Base-by-base conservation (phyloP, 1,284 basidiomycete species). In the Polyporus tsugae region DNA sequence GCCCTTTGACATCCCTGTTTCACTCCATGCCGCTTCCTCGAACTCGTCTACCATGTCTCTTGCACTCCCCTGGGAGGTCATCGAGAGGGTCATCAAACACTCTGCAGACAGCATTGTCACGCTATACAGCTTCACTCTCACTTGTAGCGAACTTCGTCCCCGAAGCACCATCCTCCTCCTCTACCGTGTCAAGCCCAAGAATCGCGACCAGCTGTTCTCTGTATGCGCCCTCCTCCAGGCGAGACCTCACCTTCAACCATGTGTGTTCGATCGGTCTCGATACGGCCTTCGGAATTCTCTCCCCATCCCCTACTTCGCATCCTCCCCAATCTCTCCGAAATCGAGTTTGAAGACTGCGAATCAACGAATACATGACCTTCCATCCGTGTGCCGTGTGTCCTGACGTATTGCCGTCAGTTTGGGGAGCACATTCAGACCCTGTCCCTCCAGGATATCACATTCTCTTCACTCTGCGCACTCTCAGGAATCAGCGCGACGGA, bases 11-110 rank as follows among this genome's bases (percentile, higher is more conserved):
- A n/a, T 29, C 29, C 13, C 1, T 15, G 46, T 49, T 49, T 25
- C n/a, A 7, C 46, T 49, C 46, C n/a, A 7, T 46, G 5, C 4
- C 6, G 9, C 19, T 6, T 89, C 90, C 93, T 67, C 91, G 84
- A 1, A 94, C 86, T 53, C 49, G 15, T 25, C 2, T 29, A 2
- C 53, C 53, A 55, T 55, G 53, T 35, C 17, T 2, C 55, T 19
- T 17, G n/a, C 22, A 10, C 58, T 60, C 5, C 58, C 58, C 13
- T 60, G 58, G 58, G 58, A 60, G 38, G 58, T 60, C 39, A 29
- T 60, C 39, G 58, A 60, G 39, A 41, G 39, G 36, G 38, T 39
- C n/a, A 60, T 60, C 58, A 39, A 41, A 13, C 58, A 60, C 38
- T 60, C 36, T 15, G n/a, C 39, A 4, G 10, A 39, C 5, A 38